phyloP scores from a whole-genome alignment of 495 filamentous ascomycete genomes.

The Aeminium ludgeri region DNA sequence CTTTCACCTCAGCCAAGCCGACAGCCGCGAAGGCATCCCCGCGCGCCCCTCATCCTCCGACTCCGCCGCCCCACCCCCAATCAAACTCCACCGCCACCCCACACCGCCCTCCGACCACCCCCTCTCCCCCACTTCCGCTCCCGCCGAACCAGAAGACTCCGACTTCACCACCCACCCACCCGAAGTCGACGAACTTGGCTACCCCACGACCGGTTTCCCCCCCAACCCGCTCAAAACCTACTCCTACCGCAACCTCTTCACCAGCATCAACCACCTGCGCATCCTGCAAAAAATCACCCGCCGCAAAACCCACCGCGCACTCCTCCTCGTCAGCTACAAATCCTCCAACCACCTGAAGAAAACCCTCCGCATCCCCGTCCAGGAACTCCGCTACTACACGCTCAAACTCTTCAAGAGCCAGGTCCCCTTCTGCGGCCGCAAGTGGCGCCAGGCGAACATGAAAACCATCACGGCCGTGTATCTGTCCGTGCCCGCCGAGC shows the following conservation, averaged over 20 bases:
- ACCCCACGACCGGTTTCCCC: constrained; percentile 41
- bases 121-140: constrained; percentile 2
- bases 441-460: constrained; percentile 98
- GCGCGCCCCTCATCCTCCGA: constrained; percentile 29
- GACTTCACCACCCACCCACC: constrained; percentile 31
- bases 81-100: constrained; percentile 32
- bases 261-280: constrained; percentile 80
- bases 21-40: neutral
- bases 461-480: constrained; percentile 95
- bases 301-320: constrained; percentile 79
- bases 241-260: constrained; percentile 88
- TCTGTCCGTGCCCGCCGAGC: constrained; percentile 75
- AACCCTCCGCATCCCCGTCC: constrained; percentile 76
- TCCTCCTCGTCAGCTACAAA: constrained; percentile 89
- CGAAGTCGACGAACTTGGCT: constrained; percentile 78
- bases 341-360: constrained; percentile 76
- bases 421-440: constrained; percentile 91
- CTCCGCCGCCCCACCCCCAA: constrained; percentile 67
- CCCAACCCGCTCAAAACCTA: constrained; percentile 73
- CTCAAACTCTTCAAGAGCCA: constrained; percentile 97
- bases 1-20: constrained; percentile 44
- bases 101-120: constrained; percentile 2
- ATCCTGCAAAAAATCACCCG: constrained; percentile 96
- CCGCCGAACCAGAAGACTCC: constrained; percentile 2
- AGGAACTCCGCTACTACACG: constrained; percentile 74